phyloP scores from a whole-genome alignment of 2,329 filamentous ascomycete genomes.

The Colletotrichum cereale region DNA sequence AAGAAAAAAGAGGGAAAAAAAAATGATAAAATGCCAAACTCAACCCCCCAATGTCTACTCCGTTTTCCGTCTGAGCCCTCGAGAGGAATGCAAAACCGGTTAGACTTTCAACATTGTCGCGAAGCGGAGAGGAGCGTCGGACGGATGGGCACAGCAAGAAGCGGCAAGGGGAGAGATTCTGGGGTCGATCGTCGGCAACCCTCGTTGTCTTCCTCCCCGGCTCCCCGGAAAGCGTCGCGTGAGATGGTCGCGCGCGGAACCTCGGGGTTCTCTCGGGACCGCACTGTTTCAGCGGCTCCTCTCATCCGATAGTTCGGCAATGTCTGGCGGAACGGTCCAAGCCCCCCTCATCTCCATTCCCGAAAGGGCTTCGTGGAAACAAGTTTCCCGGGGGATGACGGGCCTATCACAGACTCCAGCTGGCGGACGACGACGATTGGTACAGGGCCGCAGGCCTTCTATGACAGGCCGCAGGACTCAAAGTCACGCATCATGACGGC shows the following conservation, averaged over 20 bases:
- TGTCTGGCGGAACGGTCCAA: constrained; percentile 1
- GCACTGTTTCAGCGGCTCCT: constrained; percentile 32
- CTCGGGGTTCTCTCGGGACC: constrained; percentile 20
- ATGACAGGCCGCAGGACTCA: constrained; percentile 74
- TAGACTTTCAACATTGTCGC: constrained; percentile 15
- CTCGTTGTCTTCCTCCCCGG: not conserved
- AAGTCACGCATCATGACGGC: constrained; percentile 89
- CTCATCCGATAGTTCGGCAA: constrained; percentile 17
- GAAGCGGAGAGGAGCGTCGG: not conserved
- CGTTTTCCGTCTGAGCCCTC: constrained; percentile 1
- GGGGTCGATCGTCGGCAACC: not conserved
- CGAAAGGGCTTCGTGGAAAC: constrained; percentile 3
- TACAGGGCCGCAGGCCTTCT: not conserved
- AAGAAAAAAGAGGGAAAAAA: not conserved
- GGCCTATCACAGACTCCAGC: not conserved
- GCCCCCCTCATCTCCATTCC: not conserved
- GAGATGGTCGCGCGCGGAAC: constrained; percentile 5
- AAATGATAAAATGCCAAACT: not conserved
- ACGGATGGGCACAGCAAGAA: not conserved
- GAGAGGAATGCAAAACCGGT: constrained; percentile 11
- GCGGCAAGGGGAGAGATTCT: not conserved
- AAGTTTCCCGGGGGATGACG: not conserved
- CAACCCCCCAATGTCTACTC: constrained; percentile 9
- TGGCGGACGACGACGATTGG: not conserved
- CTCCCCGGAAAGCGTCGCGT: not conserved